A percentile compares a stretch with the other conserved stretches of the same genome.
These are phyloP conservation scores for Acmispon strigosus DNA, from an alignment of 306 rosid species.

Conservation along the genomic window DNA sequence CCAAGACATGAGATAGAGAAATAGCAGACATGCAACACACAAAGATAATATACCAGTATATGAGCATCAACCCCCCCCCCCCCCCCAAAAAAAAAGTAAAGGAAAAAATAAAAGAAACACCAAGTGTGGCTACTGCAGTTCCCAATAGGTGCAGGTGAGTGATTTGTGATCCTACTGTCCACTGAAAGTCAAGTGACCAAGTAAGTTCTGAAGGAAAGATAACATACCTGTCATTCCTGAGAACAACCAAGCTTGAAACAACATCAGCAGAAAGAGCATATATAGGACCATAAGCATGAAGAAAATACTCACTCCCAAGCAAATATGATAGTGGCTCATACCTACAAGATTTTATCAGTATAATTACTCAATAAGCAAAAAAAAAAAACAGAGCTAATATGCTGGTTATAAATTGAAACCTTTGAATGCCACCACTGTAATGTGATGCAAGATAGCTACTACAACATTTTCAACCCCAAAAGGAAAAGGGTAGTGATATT, in stretches of 20 bases:
- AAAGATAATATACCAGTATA: background rate
- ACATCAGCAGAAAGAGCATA: slow-evolving; percentile 94
- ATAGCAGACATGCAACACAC: background rate
- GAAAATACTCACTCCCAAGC: slow-evolving; percentile 93
- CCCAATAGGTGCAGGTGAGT: background rate
- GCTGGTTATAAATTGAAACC: background rate
- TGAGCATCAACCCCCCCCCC: too few relatives aligned
- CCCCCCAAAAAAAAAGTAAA: background rate
- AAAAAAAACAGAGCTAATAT: background rate
- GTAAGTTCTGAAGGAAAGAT: background rate
- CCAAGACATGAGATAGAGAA: background rate
- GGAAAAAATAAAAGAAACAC: background rate
- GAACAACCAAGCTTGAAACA: slow-evolving; percentile 88
- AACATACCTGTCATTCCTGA: slow-evolving; percentile 75
- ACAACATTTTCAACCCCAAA: background rate
- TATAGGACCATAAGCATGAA: slow-evolving; percentile 97
- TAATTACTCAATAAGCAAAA: background rate
- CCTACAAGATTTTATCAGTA: slow-evolving; percentile 44
- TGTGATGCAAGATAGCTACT: background rate
- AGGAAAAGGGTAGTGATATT: background rate
- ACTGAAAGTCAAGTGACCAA: slow-evolving; percentile 3
- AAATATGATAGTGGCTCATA: slow-evolving; percentile 69
- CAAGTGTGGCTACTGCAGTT: background rate
- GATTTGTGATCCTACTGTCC: background rate
- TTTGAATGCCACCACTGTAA: background rate